Base-by-base conservation (phyloP, 2,329 filamentous ascomycete species). In the Thelonectria discophora region DNA sequence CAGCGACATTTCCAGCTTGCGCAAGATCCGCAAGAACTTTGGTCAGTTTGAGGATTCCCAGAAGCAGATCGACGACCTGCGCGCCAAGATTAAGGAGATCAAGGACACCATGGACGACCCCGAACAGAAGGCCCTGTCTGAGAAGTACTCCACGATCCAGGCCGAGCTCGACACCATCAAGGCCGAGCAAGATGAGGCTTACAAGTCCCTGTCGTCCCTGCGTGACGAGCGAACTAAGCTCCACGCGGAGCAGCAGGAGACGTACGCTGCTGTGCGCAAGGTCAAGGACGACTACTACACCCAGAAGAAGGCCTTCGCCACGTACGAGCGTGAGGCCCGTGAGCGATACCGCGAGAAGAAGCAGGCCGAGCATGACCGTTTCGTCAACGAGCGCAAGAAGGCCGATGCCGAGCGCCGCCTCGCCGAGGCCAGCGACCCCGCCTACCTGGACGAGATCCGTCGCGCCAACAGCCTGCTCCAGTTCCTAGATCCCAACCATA, bases 21-120 rank as follows among this genome's bases (percentile, higher is more conserved):
- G 91, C 78, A 97, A 96, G 84, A 86, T 91, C 74, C 92, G 92
- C 81, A 98, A 97, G 88, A 90, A 88, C 79, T 97, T 99, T 77
- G 88, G 89, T 60, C 87, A 88, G 64, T 90, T 98, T 73, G 93
- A 97, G 62, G 88, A 91, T 62, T 84, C 88, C 34, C 92, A 98
- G 80, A 96, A 96, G 85, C 86, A 86, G 68, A 98, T 99, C 70
- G 91, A 95, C 73, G 89, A 94, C 55, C 82, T 96, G 70, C 94
- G 93, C 82, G 85, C 88, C 66, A 91, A 96, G 81, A 93, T 97
- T 74, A 90, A 94, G 75, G 89, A 93, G 72, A 89, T 97, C 76
- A 92, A 92, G 81, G 95, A 97, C 80, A 86, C 85, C 67, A 86
- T 97, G 75, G 94, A 97, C 73, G 93, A 97, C 79, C 93, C 95